These are phyloP conservation scores for Schwanniomyces yamadae DNA, from an alignment of 805 yeast species.

Conservation along the genomic window DNA sequence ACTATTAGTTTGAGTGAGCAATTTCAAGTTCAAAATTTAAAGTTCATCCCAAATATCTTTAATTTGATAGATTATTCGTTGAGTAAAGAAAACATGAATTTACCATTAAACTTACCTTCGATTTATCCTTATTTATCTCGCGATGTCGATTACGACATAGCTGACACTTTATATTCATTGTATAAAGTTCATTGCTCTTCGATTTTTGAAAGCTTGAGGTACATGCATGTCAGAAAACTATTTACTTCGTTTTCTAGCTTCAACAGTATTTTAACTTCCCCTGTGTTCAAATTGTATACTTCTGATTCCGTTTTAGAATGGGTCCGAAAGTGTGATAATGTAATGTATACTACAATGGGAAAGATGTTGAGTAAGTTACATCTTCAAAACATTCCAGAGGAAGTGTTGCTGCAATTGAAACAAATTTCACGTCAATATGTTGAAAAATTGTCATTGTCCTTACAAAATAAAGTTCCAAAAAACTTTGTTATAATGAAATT, in stretches of 20 bases:
- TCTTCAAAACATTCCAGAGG: constrained; percentile 55
- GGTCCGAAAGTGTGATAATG: constrained; percentile 66
- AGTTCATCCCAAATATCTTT: constrained; percentile 32
- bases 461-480: constrained; percentile 46
- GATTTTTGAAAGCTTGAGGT: constrained; percentile 64
- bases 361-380: constrained; percentile 63
- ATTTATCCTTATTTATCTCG: constrained; percentile 44
- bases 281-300: constrained; percentile 58
- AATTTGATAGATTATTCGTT: constrained; percentile 17
- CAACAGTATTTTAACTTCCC: constrained; percentile 55
- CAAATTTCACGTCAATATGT: constrained; percentile 51
- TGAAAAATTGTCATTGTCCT: constrained; percentile 41
- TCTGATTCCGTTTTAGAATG: constrained; percentile 53
- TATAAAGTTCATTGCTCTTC: constrained; percentile 65
- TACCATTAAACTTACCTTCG: constrained; percentile 31
- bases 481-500: constrained; percentile 52
- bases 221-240: constrained; percentile 62
- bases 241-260: constrained; percentile 53
- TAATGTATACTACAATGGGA: constrained; percentile 54
- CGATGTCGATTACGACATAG: constrained; percentile 53
- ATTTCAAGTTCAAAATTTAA: constrained; percentile 16
- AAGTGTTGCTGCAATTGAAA: constrained; percentile 54
- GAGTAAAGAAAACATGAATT: constrained; percentile 12
- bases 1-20: constrained; percentile 8
- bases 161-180: constrained; percentile 58